Percentiles rank a stretch among this genome's conserved stretches.
These are phyloP conservation scores for Colletotrichum sp. DNA, from an alignment of 2,329 filamentous ascomycete genomes.

Conservation along the genomic window DNA sequence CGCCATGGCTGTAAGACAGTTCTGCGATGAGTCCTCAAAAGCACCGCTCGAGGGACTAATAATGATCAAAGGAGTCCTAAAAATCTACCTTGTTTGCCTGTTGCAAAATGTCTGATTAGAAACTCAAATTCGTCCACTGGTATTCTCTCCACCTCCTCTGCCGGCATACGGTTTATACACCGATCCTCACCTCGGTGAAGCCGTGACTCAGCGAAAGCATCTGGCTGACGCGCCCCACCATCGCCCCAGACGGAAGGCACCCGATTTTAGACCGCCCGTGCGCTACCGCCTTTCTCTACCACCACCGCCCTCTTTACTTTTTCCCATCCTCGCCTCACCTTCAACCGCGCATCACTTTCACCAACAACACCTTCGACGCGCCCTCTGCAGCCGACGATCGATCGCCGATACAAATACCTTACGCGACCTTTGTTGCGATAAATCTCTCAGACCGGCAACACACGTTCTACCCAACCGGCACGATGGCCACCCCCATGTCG, in stretches of 20 bases:
- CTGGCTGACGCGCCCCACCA: background rate
- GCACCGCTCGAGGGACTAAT: background rate
- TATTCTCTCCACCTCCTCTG: background rate
- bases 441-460: background rate
- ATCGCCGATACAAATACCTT: background rate
- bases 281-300: background rate
- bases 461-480: background rate
- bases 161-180: background rate
- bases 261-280: background rate
- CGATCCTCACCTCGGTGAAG: background rate
- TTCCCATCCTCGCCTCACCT: background rate
- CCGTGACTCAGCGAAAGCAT: background rate
- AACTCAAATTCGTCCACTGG: background rate
- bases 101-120: background rate
- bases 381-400: background rate
- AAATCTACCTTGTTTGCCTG: background rate
- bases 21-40: background rate
- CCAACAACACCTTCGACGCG: background rate
- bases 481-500: conserved; percentile 65
- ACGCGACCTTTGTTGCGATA: background rate
- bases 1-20: background rate
- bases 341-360: background rate
- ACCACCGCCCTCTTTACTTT: background rate
- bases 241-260: background rate
- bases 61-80: background rate